Conservation (phyloP, 139 green algal species). For the Nannochloris sp. region DNA sequence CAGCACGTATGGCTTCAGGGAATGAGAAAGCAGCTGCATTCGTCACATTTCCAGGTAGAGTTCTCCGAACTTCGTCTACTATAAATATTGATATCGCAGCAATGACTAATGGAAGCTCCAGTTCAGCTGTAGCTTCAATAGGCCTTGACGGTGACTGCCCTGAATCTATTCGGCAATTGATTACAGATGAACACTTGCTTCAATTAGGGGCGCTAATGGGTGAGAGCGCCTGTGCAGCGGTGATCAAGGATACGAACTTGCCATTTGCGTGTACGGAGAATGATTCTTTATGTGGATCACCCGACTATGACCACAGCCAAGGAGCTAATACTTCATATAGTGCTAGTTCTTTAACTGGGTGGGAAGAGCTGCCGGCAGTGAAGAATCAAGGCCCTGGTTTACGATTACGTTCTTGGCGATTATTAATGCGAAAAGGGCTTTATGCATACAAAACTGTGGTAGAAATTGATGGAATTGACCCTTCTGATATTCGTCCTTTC, state of each 20-base stretch:
- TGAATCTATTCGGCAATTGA: slow-evolving; percentile 6
- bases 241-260: not conserved
- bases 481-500: slow-evolving; percentile 50
- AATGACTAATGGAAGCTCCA: not conserved
- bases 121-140: slow-evolving; percentile 16
- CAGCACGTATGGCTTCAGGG: not conserved
- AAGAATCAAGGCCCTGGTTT: slow-evolving; percentile 16
- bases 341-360: not conserved
- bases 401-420: slow-evolving; percentile 48
- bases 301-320: slow-evolving; percentile 40
- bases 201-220: slow-evolving; percentile 55
- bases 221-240: not conserved
- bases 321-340: not conserved
- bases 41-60: too few relatives aligned
- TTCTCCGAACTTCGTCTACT: too few relatives aligned
- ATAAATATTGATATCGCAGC: too few relatives aligned
- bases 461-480: slow-evolving; percentile 34
- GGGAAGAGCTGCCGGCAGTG: not conserved
- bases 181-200: slow-evolving; percentile 53
- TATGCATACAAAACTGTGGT: slow-evolving; percentile 40
- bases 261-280: slow-evolving; percentile 7
- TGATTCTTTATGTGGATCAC: not conserved
- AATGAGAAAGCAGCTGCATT: too few relatives aligned
- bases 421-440: slow-evolving; percentile 50
- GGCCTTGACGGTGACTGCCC: slow-evolving; percentile 31